These are phyloP conservation scores for Carallia brachiata DNA, from an alignment of 345 rosid species.

Conservation along the genomic window DNA sequence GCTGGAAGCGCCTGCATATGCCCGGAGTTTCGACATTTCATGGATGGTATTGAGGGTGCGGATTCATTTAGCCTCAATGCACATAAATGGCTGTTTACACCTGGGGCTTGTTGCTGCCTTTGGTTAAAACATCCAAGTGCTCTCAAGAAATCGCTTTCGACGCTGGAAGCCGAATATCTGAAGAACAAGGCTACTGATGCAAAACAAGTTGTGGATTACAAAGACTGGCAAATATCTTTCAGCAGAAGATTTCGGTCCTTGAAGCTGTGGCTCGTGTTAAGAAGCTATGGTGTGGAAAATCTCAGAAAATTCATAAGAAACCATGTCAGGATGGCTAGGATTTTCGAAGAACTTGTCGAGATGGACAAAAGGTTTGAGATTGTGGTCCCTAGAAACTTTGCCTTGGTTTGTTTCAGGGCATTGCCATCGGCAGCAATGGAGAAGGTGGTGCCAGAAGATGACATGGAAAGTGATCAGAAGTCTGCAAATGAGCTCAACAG, in stretches of 20 bases:
- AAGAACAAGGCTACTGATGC: constrained; percentile 33
- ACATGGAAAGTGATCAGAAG: too few relatives aligned
- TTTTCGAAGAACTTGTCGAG: constrained; percentile 38
- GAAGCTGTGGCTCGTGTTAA: constrained; percentile 52
- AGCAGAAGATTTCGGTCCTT: constrained; percentile 48
- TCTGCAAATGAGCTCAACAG: constrained; percentile 30
- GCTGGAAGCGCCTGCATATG: too few relatives aligned
- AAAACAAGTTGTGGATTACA: constrained; percentile 40
- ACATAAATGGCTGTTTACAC: too few relatives aligned
- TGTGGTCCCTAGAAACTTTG: constrained; percentile 36
- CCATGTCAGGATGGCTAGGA: constrained; percentile 45
- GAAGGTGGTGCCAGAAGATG: not conserved
- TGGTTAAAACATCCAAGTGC: too few relatives aligned
- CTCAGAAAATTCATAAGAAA: constrained; percentile 36
- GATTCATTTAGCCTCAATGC: too few relatives aligned
- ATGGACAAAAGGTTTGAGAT: constrained; percentile 38
- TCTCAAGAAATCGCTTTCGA: too few relatives aligned
- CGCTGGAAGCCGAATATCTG: not conserved
- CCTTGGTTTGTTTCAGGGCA: constrained; percentile 42
- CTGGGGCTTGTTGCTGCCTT: too few relatives aligned
- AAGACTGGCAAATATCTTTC: constrained; percentile 58
- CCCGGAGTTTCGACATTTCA: too few relatives aligned
- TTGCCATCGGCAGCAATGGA: constrained; percentile 17
- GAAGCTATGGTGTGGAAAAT: constrained; percentile 44
- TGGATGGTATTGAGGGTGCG: too few relatives aligned